Percentiles rank a stretch among this genome's conserved stretches.
Evolutionary conservation across 2,329 filamentous ascomycete species (phyloP).

Genomic region (Ophiostoma sp.): DNA sequence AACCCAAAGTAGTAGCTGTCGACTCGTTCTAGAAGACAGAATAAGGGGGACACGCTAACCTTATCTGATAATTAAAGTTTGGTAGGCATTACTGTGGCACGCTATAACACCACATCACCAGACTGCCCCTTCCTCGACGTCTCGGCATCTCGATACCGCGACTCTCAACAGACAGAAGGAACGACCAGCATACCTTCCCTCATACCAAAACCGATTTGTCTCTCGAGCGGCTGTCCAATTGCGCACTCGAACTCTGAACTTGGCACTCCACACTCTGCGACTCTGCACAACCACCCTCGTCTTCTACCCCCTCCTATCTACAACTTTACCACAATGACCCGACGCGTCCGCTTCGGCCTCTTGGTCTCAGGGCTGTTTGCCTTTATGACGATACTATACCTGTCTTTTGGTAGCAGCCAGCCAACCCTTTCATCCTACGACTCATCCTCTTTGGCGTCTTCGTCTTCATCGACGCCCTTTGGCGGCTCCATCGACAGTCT

Average conservation of each 20-base stretch:
- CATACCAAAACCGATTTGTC: background rate
- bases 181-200: background rate
- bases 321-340: slow-evolving; percentile 20
- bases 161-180: background rate
- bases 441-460: background rate
- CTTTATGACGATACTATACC: slow-evolving; percentile 21
- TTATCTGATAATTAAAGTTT: background rate
- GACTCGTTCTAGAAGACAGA: background rate
- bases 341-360: slow-evolving; percentile 23
- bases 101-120: background rate
- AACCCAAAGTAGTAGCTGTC: background rate
- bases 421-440: slow-evolving; percentile 7
- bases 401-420: slow-evolving; percentile 22
- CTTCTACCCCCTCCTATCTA: background rate
- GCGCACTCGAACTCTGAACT: background rate
- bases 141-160: background rate
- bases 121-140: background rate
- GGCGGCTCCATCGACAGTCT: slow-evolving; percentile 26
- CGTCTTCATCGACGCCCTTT: slow-evolving; percentile 10
- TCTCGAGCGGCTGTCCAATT: background rate
- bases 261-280: background rate
- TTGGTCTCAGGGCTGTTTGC: slow-evolving; percentile 21
- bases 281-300: background rate
- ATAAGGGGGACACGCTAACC: slow-evolving; percentile 1
- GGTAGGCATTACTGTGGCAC: background rate